These are phyloP conservation scores for Sarcodon aspratus DNA, from an alignment of 768 basidiomycete genomes.

Conservation along the genomic window DNA sequence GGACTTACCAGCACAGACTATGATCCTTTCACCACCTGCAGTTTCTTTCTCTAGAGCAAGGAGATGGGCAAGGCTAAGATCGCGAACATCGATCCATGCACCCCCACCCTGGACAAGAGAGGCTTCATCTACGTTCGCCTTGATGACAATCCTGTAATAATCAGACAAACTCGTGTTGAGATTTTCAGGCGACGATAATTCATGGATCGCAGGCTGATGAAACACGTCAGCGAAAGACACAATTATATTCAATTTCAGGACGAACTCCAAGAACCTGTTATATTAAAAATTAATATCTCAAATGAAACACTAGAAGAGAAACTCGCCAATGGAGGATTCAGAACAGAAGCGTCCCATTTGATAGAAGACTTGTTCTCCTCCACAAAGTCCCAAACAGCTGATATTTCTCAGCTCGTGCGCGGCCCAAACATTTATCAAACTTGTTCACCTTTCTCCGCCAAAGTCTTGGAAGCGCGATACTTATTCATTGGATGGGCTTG, in stretches of 20 bases:
- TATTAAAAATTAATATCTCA: neutral
- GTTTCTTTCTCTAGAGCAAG: conserved; percentile 17
- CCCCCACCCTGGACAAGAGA: neutral
- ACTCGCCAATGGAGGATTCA: conserved; percentile 43
- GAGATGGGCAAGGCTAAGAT: conserved; percentile 19
- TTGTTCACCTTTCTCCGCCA: conserved; percentile 45
- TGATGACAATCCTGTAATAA: conserved; percentile 13
- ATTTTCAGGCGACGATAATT: conserved; percentile 19
- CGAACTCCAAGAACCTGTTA: conserved; percentile 4
- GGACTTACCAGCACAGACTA: conserved; percentile 9
- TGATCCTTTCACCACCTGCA: conserved; percentile 28
- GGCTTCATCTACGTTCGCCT: conserved; percentile 3
- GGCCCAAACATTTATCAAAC: too few relatives aligned
- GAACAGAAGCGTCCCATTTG: conserved; percentile 37
- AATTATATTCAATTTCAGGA: neutral
- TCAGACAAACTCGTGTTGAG: conserved; percentile 23
- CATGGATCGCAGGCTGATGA: conserved; percentile 18
- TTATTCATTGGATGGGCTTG: conserved; percentile 21
- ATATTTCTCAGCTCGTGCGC: too few relatives aligned
- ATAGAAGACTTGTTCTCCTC: conserved; percentile 29
- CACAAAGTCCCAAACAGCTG: conserved; percentile 38
- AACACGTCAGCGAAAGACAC: neutral
- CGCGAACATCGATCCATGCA: conserved; percentile 24
- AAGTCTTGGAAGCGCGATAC: conserved; percentile 51
- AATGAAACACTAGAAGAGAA: neutral